Evolutionary conservation across 1,139 yeast species (phyloP).

Genomic region (Saccharomyces hybrid): DNA sequence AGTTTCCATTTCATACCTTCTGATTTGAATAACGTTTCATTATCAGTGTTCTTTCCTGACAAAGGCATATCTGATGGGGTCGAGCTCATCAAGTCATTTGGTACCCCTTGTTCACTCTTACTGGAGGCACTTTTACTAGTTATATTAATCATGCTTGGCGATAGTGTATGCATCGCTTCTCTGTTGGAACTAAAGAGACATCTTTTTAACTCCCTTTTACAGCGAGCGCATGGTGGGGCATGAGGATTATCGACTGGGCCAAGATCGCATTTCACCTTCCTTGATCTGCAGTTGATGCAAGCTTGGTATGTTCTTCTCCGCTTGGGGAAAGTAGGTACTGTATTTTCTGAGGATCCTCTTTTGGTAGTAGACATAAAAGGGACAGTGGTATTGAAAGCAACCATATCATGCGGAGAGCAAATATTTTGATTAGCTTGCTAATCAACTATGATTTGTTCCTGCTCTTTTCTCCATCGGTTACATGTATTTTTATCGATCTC

Average conservation of each 20-base stretch:
- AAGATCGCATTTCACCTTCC: constrained; percentile 79
- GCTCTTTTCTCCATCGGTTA: neutral
- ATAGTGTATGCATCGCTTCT: constrained; percentile 1
- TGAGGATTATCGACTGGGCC: constrained; percentile 69
- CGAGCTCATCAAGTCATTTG: neutral
- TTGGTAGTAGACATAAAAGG: neutral
- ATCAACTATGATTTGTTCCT: neutral
- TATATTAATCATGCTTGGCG: neutral
- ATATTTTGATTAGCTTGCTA: neutral
- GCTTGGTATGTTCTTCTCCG: constrained; percentile 65
- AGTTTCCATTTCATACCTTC: constrained; percentile 30
- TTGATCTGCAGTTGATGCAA: constrained; percentile 74
- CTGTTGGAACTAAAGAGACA: constrained; percentile 60
- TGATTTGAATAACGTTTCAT: neutral
- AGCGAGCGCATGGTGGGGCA: constrained; percentile 79
- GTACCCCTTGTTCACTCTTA: neutral
- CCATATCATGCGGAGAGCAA: neutral
- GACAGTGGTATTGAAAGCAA: neutral
- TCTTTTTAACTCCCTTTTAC: constrained; percentile 70
- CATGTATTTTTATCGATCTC: constrained; percentile 1
- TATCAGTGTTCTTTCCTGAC: neutral
- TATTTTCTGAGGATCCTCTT: neutral
- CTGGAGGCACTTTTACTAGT: neutral
- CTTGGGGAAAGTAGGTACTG: constrained; percentile 3
- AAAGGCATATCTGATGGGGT: neutral